A percentile compares a stretch with the other conserved stretches of the same genome.
These are phyloP conservation scores for Metroxylon sagu DNA, from an alignment of 176 grass and related monocot species.

Conservation along the genomic window DNA sequence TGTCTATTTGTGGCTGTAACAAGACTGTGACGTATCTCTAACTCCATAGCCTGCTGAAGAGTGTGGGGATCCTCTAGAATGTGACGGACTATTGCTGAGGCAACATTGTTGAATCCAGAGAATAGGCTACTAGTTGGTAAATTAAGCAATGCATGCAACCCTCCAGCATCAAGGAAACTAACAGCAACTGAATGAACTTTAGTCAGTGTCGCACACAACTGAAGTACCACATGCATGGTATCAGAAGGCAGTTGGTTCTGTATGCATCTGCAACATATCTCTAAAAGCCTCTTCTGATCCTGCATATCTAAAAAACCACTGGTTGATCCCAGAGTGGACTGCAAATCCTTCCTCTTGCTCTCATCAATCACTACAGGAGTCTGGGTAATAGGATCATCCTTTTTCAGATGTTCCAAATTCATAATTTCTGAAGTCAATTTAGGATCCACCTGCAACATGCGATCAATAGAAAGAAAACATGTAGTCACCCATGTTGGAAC, in stretches of 20 bases:
- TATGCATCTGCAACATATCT: constrained; percentile 90
- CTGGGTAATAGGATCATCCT: constrained; percentile 39
- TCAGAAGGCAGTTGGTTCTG: constrained; percentile 61
- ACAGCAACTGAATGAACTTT: constrained; percentile 73
- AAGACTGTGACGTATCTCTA: constrained; percentile 94
- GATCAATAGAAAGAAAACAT: constrained; percentile 92
- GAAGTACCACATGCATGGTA: constrained; percentile 89
- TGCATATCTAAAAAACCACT: constrained; percentile 50
- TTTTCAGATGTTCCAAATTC: constrained; percentile 63
- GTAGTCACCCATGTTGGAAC: constrained; percentile 90
- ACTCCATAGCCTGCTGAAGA: constrained; percentile 99
- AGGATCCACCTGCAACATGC: constrained; percentile 86
- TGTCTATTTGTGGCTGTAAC: constrained; percentile 72
- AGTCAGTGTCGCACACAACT: constrained; percentile 80
- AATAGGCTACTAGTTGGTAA: constrained; percentile 78
- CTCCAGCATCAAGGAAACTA: constrained; percentile 77
- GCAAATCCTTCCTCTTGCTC: constrained; percentile 41
- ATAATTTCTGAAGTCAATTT: constrained; percentile 68
- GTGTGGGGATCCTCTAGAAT: constrained; percentile 97
- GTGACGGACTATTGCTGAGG: constrained; percentile 86
- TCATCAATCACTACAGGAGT: constrained; percentile 70
- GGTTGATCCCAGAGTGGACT: constrained; percentile 20
- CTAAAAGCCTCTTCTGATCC: constrained; percentile 74
- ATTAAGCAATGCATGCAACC: constrained; percentile 60
- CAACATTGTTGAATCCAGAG: constrained; percentile 87